Evolutionary conservation across 2,329 filamentous ascomycete species (phyloP).

Genomic region (Sporothrix sp.): DNA sequence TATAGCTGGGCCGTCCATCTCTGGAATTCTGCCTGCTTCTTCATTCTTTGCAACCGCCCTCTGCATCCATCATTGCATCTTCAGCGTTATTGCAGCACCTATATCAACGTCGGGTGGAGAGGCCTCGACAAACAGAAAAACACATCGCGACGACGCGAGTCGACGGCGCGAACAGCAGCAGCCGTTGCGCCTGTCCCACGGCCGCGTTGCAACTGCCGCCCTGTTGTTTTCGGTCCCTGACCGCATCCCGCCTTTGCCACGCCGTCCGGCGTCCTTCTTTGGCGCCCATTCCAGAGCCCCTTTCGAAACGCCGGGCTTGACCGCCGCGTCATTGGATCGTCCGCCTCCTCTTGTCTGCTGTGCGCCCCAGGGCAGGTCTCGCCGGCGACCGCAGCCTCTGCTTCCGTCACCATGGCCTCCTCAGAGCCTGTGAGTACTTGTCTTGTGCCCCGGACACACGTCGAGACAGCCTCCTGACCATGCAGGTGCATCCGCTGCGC

Average conservation of each 20-base stretch:
- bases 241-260: not conserved
- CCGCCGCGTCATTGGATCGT: constrained; percentile 1
- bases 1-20: constrained; percentile 12
- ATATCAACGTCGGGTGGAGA: not conserved
- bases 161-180: not conserved
- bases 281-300: constrained; percentile 4
- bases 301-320: not conserved
- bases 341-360: not conserved
- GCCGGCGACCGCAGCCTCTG: not conserved
- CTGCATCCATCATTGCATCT: constrained; percentile 14
- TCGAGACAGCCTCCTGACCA: no score
- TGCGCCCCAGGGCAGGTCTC: not conserved
- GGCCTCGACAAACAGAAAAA: constrained; percentile 2
- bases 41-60: constrained; percentile 12
- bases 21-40: constrained; percentile 12
- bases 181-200: not conserved
- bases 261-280: not conserved
- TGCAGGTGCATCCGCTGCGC: constrained; percentile 65
- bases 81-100: constrained; percentile 8
- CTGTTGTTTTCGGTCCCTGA: not conserved
- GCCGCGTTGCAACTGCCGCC: not conserved
- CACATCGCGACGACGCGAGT: not conserved
- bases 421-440: constrained; percentile 16
- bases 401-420: constrained; percentile 14
- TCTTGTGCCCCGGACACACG: not conserved